Evolutionary conservation across 441 rosid genomes (phyloP).

Genomic region (Erodium trifolium): DNA sequence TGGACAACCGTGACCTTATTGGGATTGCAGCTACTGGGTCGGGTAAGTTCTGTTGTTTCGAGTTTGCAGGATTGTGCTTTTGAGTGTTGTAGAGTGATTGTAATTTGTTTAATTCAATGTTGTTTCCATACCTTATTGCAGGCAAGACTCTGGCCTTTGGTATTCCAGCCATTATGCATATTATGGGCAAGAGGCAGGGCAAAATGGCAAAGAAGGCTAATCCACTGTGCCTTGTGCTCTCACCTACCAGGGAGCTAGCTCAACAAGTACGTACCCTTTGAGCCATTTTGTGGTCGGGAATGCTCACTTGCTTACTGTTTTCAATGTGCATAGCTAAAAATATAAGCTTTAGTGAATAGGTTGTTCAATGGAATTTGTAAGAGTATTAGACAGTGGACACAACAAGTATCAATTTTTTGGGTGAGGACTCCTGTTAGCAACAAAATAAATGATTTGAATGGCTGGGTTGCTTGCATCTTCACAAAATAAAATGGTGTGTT

Average conservation of each 20-base stretch:
- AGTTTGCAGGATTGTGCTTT: background rate
- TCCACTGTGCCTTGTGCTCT: slow-evolving; percentile 80
- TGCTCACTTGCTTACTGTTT: background rate
- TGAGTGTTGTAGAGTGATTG: background rate
- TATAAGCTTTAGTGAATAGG: too few relatives aligned
- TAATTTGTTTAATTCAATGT: background rate
- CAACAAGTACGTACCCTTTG: slow-evolving; percentile 50
- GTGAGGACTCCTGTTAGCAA: background rate
- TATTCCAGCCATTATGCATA: slow-evolving; percentile 75
- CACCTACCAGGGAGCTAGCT: slow-evolving; percentile 92
- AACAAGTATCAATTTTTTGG: too few relatives aligned
- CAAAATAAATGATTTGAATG: background rate
- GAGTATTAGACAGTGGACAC: too few relatives aligned
- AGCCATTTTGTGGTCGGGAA: background rate
- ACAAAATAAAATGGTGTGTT: background rate
- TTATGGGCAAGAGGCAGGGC: slow-evolving; percentile 57
- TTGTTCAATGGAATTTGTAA: too few relatives aligned
- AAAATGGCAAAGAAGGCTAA: slow-evolving; percentile 37
- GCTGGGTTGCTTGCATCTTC: background rate
- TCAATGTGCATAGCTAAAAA: background rate
- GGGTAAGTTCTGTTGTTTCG: slow-evolving; percentile 32
- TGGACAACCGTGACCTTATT: slow-evolving; percentile 78
- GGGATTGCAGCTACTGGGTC: slow-evolving; percentile 93
- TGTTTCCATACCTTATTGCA: slow-evolving; percentile 9
- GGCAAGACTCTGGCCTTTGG: slow-evolving; percentile 92